Evolutionary conservation across 2,329 filamentous ascomycete genomes (phyloP).

Genomic region (Esteya vermicola): DNA sequence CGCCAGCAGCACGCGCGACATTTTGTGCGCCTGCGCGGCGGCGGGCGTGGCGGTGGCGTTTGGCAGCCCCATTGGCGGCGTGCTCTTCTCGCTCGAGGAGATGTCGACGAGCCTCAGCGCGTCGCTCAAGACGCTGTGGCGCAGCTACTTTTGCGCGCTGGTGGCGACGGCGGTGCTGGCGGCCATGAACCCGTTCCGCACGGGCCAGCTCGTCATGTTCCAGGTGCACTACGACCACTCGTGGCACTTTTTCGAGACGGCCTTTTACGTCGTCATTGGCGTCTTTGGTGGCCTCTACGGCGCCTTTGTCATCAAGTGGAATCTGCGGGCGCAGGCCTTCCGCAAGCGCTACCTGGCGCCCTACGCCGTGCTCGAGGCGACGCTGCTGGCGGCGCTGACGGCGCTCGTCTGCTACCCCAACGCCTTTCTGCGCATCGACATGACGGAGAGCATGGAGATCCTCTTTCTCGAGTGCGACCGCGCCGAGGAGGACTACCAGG

Average conservation of each 20-base stretch:
- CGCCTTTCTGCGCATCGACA: constrained; percentile 87
- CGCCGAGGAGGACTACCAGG: constrained; percentile 74
- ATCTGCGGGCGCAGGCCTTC: constrained; percentile 79
- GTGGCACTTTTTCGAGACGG: constrained; percentile 94
- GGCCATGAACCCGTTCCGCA: constrained; percentile 94
- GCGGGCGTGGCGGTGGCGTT: constrained; percentile 95
- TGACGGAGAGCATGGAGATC: constrained; percentile 99
- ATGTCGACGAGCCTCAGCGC: constrained; percentile 95
- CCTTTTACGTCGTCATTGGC: constrained; percentile 86
- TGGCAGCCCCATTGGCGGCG: constrained; percentile 91
- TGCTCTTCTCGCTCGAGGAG: constrained; percentile 92
- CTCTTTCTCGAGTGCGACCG: constrained; percentile 89
- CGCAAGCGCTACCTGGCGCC: constrained; percentile 80
- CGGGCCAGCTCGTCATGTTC: constrained; percentile 98
- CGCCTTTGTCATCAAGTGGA: constrained; percentile 96
- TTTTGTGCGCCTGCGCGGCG: constrained; percentile 85
- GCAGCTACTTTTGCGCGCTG: constrained; percentile 93
- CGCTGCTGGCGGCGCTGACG: constrained; percentile 66
- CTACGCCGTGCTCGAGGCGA: constrained; percentile 78
- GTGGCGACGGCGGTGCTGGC: constrained; percentile 87
- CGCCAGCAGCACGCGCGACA: constrained; percentile 88
- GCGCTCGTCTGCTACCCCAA: constrained; percentile 95
- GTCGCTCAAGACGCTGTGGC: constrained; percentile 95
- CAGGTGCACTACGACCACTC: constrained; percentile 89
- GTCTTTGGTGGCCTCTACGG: constrained; percentile 91